Percentiles rank a stretch among this genome's conserved stretches.
Conservation (phyloP, 805 yeast species). For the Hanseniaspora pseudoguilliermondii region DNA sequence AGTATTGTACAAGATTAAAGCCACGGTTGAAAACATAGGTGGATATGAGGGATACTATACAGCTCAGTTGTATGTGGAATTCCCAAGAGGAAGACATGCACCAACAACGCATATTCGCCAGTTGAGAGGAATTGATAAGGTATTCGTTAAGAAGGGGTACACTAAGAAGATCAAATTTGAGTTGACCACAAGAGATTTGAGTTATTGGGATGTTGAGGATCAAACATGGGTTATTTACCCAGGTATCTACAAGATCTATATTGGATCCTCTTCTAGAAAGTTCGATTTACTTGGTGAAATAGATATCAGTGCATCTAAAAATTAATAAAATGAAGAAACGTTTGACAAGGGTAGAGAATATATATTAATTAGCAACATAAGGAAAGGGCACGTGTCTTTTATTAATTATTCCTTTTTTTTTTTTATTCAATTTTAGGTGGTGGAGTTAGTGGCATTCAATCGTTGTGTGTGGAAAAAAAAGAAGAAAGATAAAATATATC, state of each 20-base stretch:
- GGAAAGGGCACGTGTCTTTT: neutral
- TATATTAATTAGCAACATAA: too few relatives aligned
- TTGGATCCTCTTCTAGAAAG: conserved; percentile 38
- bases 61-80: conserved; percentile 42
- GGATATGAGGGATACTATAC: conserved; percentile 36
- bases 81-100: conserved; percentile 24
- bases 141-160: conserved; percentile 33
- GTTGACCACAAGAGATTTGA: conserved; percentile 40
- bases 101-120: conserved; percentile 22
- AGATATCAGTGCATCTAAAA: conserved; percentile 8
- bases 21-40: conserved; percentile 38
- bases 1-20: conserved; percentile 34
- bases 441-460: too few relatives aligned
- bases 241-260: conserved; percentile 41
- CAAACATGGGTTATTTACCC: conserved; percentile 49
- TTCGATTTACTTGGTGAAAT: conserved; percentile 34
- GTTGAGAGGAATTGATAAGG: conserved; percentile 47
- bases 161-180: conserved; percentile 31
- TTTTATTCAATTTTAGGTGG: too few relatives aligned
- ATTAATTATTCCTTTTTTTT: too few relatives aligned
- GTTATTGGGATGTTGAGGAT: conserved; percentile 42
- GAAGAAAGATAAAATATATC: too few relatives aligned
- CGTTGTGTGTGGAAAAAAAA: too few relatives aligned
- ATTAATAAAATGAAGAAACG: conserved; percentile 4
- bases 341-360: neutral